A percentile compares a stretch with the other conserved stretches of the same genome.
phyloP scores from a whole-genome alignment of 352 stramenopile species.

The Pythium dissotocum region DNA sequence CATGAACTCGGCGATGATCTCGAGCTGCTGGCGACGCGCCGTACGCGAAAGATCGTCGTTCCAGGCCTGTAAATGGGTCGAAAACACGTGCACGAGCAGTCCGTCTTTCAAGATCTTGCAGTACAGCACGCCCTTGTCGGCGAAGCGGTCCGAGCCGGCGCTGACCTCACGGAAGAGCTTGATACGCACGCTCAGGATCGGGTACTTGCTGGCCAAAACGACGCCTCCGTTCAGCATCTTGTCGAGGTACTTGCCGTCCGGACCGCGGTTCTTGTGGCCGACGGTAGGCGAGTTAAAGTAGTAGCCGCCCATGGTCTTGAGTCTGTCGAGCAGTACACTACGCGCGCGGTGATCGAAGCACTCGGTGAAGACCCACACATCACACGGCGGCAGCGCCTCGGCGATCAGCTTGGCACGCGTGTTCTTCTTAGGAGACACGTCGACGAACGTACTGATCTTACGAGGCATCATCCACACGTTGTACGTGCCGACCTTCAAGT shows the following conservation, averaged over 20 bases:
- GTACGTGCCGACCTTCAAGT: constrained; percentile 66
- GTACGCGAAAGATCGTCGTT: constrained; percentile 56
- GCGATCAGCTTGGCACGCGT: constrained; percentile 71
- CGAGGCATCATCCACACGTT: constrained; percentile 87
- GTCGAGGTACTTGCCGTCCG: constrained; percentile 46
- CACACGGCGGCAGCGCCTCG: constrained; percentile 61
- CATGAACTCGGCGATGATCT: constrained; percentile 63
- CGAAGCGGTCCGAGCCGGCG: constrained; percentile 61
- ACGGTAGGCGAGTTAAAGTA: constrained; percentile 76
- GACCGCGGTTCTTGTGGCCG: constrained; percentile 63
- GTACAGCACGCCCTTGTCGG: constrained; percentile 80
- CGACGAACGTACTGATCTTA: constrained; percentile 74
- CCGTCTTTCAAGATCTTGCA: constrained; percentile 81
- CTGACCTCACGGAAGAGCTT: constrained; percentile 72
- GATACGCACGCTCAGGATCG: constrained; percentile 69
- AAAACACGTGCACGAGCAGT: constrained; percentile 71
- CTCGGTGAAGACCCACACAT: constrained; percentile 79
- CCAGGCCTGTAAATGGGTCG: constrained; percentile 77
- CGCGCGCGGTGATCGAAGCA: constrained; percentile 79
- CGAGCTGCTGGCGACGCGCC: constrained; percentile 67
- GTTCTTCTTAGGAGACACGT: constrained; percentile 72
- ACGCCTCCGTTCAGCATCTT: constrained; percentile 78
- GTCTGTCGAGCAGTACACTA: constrained; percentile 58
- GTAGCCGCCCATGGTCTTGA: constrained; percentile 61
- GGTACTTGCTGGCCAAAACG: constrained; percentile 68